Evolutionary conservation across 345 rosid species (phyloP).

Genomic region (Triadica sebifera): DNA sequence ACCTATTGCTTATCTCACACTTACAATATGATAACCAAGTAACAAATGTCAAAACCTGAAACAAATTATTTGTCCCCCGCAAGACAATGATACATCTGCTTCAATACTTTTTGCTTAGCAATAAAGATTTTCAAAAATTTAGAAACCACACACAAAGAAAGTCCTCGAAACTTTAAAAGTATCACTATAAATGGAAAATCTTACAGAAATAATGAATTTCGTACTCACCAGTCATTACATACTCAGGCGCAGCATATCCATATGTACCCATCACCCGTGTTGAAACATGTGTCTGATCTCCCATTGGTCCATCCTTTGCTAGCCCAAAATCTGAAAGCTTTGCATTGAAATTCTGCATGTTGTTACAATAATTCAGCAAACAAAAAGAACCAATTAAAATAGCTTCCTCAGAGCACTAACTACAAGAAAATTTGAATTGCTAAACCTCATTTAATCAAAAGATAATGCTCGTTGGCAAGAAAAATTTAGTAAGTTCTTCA

Average conservation of each 20-base stretch:
- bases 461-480: not conserved
- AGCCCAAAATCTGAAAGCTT: conserved; percentile 96
- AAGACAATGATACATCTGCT: not conserved
- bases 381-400: conserved; percentile 15
- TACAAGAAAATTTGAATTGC: not conserved
- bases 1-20: not conserved
- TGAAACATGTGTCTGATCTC: conserved; percentile 98
- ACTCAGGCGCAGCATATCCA: conserved; percentile 98
- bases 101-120: conserved; percentile 3
- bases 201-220: too few species aligned
- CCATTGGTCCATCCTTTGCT: conserved; percentile 98
- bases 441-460: not conserved
- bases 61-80: not conserved
- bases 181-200: not conserved
- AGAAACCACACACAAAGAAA: too few species aligned
- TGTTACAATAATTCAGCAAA: conserved; percentile 27
- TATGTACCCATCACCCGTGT: conserved; percentile 99
- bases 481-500: not conserved
- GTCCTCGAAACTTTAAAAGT: not conserved
- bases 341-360: conserved; percentile 72
- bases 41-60: not conserved
- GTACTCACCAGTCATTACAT: conserved; percentile 85
- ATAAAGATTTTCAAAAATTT: not conserved
- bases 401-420: not conserved
- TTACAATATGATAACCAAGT: too few species aligned